Percentiles rank a stretch among this genome's conserved stretches.
phyloP scores from a whole-genome alignment of 1,284 basidiomycete species.

The Irpex sp. region DNA sequence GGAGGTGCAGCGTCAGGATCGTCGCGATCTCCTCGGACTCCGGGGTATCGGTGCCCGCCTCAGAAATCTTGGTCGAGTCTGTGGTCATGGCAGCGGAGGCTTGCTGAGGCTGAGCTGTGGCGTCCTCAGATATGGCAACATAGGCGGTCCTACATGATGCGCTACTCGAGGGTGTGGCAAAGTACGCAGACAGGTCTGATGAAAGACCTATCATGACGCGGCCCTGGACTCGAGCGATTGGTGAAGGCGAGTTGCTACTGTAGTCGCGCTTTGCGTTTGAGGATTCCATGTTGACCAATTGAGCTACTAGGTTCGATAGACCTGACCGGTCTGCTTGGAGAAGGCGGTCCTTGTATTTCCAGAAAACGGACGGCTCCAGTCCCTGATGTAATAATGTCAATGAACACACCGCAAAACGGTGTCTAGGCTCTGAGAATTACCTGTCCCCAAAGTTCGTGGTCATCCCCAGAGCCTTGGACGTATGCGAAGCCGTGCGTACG shows the following conservation, averaged over 20 bases:
- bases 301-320: conserved; percentile 43
- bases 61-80: not conserved
- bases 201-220: not conserved
- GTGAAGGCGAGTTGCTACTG: not conserved
- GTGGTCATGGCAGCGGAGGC: not conserved
- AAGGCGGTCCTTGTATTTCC: conserved; percentile 52
- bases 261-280: not conserved
- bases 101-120: not conserved
- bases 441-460: conserved; percentile 84
- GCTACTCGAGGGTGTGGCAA: not conserved
- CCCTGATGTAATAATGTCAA: conserved; percentile 36
- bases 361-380: conserved; percentile 69
- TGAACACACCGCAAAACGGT: not conserved
- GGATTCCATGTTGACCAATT: conserved; percentile 31
- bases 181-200: not conserved
- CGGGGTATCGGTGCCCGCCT: not conserved
- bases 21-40: not conserved
- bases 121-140: conserved; percentile 18
- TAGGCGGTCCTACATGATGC: conserved; percentile 12
- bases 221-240: not conserved
- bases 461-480: conserved; percentile 86
- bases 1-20: conserved; percentile 28
- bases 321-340: conserved; percentile 39
- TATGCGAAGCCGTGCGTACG: conserved; percentile 65
- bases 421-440: conserved; percentile 31